A percentile compares a stretch with the other conserved stretches of the same genome.
These are phyloP conservation scores for Arabidopsis lyrata DNA, from an alignment of 441 rosid genomes.

Conservation along the genomic window DNA sequence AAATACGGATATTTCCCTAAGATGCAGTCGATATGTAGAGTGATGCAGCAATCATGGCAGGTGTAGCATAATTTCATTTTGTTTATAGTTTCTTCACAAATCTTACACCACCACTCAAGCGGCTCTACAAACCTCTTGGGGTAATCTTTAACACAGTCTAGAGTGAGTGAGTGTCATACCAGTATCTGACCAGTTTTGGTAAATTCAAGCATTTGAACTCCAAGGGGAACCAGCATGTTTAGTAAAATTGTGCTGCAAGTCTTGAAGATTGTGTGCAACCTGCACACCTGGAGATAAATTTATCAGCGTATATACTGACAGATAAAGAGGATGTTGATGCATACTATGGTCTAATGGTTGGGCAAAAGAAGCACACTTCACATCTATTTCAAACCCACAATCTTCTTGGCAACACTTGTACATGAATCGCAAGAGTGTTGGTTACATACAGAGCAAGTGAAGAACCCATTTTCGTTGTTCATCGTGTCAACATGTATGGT, in stretches of 20 bases:
- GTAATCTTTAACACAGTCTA: not conserved
- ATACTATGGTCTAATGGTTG: not conserved
- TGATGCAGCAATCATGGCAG: not conserved
- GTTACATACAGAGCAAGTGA: not conserved
- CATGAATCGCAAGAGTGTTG: not conserved
- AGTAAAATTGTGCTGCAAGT: not conserved
- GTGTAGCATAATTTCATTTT: not conserved
- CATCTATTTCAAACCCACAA: not conserved
- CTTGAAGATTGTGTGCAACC: not conserved
- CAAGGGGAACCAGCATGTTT: not conserved
- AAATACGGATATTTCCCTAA: slow-evolving; percentile 9
- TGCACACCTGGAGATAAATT: not conserved
- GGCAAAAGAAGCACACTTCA: not conserved
- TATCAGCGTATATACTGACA: not conserved
- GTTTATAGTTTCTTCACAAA: not conserved
- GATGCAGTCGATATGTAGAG: slow-evolving; percentile 16
- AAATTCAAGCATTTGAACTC: slow-evolving; percentile 3
- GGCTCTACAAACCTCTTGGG: too few species aligned
- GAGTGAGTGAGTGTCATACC: not conserved
- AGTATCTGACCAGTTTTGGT: not conserved
- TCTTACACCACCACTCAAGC: slow-evolving; percentile 17
- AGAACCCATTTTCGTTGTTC: not conserved
- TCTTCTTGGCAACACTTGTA: slow-evolving; percentile 6
- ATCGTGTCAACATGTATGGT: not conserved
- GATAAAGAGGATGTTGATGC: not conserved